Evolutionary conservation across 2,329 filamentous ascomycete species (phyloP).

Genomic region (Apiospora arundinis): DNA sequence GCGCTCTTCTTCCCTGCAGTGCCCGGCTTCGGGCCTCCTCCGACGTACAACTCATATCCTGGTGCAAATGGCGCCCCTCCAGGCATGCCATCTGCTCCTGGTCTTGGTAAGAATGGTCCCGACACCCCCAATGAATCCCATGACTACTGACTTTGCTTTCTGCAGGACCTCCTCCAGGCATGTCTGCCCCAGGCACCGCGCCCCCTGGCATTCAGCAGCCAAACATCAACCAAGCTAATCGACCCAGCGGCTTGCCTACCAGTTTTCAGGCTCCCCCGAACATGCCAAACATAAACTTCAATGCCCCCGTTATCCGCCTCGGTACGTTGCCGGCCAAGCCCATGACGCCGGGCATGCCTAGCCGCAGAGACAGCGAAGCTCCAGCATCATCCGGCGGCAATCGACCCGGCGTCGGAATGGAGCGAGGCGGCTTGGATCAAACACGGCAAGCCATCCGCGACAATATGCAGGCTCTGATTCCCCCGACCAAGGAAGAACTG

Average conservation of each 20-base stretch:
- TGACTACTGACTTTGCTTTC: constrained; percentile 25
- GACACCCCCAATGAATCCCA: neutral
- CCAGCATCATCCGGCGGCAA: constrained; percentile 46
- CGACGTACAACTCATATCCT: constrained; percentile 75
- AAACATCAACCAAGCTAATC: constrained; percentile 76
- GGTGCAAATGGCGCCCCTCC: constrained; percentile 61
- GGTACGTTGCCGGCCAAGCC: constrained; percentile 78
- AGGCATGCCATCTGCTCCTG: constrained; percentile 79
- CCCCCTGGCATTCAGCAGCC: constrained; percentile 79
- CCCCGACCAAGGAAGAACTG: constrained; percentile 89
- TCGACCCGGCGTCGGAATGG: constrained; percentile 63
- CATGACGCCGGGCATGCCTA: constrained; percentile 44
- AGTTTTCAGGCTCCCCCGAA: constrained; percentile 90
- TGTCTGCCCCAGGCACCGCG: constrained; percentile 81
- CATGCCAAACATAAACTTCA: constrained; percentile 98
- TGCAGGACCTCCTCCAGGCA: constrained; percentile 77
- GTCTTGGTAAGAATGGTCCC: constrained; percentile 69
- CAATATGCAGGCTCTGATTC: constrained; percentile 73
- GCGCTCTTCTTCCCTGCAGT: constrained; percentile 38
- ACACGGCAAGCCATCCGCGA: constrained; percentile 72
- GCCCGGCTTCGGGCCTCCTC: constrained; percentile 75
- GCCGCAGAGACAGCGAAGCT: constrained; percentile 55
- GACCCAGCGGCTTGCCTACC: constrained; percentile 79
- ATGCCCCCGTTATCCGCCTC: constrained; percentile 91
- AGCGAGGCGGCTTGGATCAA: constrained; percentile 66